Conservation (phyloP, 805 yeast genomes). For the Lipomyces orientalis region DNA sequence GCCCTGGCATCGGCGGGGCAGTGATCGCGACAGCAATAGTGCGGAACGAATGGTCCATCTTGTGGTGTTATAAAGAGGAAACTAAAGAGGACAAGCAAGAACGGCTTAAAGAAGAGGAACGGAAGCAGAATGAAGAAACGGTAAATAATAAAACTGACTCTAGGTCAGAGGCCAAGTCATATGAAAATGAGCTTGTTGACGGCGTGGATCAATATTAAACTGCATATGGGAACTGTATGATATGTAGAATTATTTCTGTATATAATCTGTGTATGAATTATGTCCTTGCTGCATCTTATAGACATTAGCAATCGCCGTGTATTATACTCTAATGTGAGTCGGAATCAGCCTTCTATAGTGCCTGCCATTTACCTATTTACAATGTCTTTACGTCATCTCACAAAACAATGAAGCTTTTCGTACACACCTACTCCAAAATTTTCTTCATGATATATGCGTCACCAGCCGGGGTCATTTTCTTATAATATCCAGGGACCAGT, state of each 20-base stretch:
- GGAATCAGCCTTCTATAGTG: neutral
- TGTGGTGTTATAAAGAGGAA: conserved; percentile 34
- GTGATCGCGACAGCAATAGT: conserved; percentile 19
- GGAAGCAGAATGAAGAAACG: conserved; percentile 5
- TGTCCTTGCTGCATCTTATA: neutral
- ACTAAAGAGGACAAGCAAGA: conserved; percentile 25
- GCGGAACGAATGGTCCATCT: conserved; percentile 19
- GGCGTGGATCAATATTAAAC: neutral
- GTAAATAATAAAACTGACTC: neutral
- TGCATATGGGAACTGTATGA: neutral
- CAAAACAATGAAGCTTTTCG: neutral
- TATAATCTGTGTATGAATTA: neutral
- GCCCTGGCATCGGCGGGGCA: conserved; percentile 50
- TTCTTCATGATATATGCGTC: conserved; percentile 51
- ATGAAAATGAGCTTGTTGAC: conserved; percentile 2
- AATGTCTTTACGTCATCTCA: neutral
- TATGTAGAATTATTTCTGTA: neutral
- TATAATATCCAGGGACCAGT: conserved; percentile 54
- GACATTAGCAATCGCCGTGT: neutral
- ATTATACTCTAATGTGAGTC: neutral
- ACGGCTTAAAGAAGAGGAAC: conserved; percentile 40
- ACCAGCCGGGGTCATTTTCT: conserved; percentile 50
- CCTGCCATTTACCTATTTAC: neutral
- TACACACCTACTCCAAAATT: conserved; percentile 17
- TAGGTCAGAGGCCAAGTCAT: neutral